Evolutionary conservation across 768 basidiomycete genomes (phyloP), one percentile per base, ranked within the genome.

Genomic region (Termitomyces sp.): DNA sequence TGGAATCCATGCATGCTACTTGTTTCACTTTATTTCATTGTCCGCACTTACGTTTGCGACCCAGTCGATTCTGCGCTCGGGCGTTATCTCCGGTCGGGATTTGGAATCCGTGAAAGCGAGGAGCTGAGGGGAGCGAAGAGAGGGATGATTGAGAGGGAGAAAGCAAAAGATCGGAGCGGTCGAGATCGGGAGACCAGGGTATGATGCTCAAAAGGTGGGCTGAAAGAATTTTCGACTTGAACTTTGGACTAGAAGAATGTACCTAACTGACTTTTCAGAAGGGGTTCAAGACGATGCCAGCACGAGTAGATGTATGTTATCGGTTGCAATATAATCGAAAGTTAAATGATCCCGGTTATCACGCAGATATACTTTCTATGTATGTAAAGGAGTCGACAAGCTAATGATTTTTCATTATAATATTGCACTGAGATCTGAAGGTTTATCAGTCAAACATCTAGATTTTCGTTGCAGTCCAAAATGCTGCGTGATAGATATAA

Each of bases 401-500:
- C 44, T 16, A 16, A 35, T 35, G 20, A 30, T 7, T 30, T 30
- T 30, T 30, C 30, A 30, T 30, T 30, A 1, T 1, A 30, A 30
- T 1, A 30, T 30, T 30, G 7, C 30, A 30, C 30, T 7, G 6
- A 30, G 30, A 30, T 30, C 7, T 30, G 30, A 30, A 30, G 30
- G 6, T 5, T 30, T 30, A 7, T 7, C 5, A 30, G 14, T 4
- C 26, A 26, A 26, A 26, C 26, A 26, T 30, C n/a, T 40, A 41
- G 41, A 52, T 41, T 41, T 63, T 79, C 76, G 75, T 79, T 11
- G 90, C 92, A 1, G 83, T 89, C 89, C 90, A 96, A 72, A 94
- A 94, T 5, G 84, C 84, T 1, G 92, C 78, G 47, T 89, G 83
- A 69, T 98, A 98, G n/a, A 87, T 78, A 65, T 96, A 94, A 40